Evolutionary conservation across 768 basidiomycete species (phyloP), one percentile per base, ranked within the genome.

Genomic region (Amanita muscaria): DNA sequence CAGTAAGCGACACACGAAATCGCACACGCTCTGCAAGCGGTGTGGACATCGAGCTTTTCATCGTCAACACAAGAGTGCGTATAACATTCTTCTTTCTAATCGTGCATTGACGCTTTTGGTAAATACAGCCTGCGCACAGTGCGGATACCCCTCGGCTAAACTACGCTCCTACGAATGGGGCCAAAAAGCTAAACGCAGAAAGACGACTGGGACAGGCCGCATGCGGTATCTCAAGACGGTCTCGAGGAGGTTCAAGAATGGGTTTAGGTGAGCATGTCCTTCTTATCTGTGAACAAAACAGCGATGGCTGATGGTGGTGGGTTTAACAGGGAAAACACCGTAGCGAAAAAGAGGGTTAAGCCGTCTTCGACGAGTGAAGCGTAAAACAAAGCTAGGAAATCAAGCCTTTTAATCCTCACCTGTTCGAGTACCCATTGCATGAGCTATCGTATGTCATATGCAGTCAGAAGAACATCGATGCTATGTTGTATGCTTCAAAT

Each of bases 121-220:
- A 10, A 15, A 18, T 34, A 22, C 25, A 96, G 92, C 82, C 49
- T 98, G 96, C 70, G 86, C 83, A 18, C 87, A 89, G 63, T 97
- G 96, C 65, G 96, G 94, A 47, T 98, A 91, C 72, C 96, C 96
- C 35, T 70, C 90, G 45, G 93, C 96, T 44, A 98, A 89, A 71
- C 69, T 94, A 58, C 82, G 94, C 60, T 92, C 89, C 58, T 98
- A 81, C 68, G 87, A 97, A 70, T 98, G 96, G 96, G 91, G 92
- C 54, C 77, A 82, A 64, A 99, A 99, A 79, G 96, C 96, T 44
- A 97, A 98, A 82, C 85, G 96, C 69, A 85, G 94, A 81, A 96
- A 94, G 83, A 98, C 94, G 38, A 97, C 96, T 48, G 96, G 96
- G 49, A 93, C 94, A 53, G 94, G 94, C 53, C 77, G 93, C 60